Evolutionary conservation across 345 rosid genomes (phyloP).

Genomic region (Angophora floribunda): DNA sequence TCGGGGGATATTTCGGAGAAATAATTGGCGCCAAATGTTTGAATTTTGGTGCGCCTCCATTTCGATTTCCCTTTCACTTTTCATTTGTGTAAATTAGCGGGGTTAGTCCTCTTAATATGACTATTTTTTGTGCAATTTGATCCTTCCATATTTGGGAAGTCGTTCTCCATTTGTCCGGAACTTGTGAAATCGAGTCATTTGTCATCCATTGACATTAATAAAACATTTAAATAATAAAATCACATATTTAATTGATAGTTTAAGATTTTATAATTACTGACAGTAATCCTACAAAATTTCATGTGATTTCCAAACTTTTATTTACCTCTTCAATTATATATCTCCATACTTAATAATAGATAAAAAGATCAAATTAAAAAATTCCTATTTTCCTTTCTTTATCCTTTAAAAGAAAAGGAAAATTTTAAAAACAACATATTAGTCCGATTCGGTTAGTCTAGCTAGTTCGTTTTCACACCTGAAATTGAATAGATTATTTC

Average conservation of each 20-base stretch:
- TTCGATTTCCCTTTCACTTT: neutral
- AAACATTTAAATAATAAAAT: neutral
- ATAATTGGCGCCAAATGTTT: neutral
- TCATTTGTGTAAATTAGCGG: neutral
- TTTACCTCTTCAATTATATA: neutral
- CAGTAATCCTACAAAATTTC: rapidly evolving
- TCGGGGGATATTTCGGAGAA: neutral
- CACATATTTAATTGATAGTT: rapidly evolving
- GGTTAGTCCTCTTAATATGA: neutral
- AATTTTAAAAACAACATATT: too few relatives aligned
- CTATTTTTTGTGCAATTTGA: neutral
- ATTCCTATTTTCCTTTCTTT: too few relatives aligned
- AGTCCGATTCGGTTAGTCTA: too few relatives aligned
- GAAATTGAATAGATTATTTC: too few relatives aligned
- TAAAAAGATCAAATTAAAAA: too few relatives aligned
- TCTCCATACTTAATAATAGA: neutral
- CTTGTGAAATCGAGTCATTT: neutral
- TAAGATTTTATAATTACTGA: too few relatives aligned
- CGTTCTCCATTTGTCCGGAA: neutral
- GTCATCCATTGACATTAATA: rapidly evolving
- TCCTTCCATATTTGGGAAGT: neutral
- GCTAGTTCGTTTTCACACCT: too few relatives aligned
- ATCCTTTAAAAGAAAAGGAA: too few relatives aligned
- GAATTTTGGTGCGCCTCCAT: neutral
- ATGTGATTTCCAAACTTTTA: neutral